Percentiles rank a stretch among this genome's conserved stretches.
Conservation (phyloP, 192 early-diverging fungal genomes). For the Entomortierella parvispora region DNA sequence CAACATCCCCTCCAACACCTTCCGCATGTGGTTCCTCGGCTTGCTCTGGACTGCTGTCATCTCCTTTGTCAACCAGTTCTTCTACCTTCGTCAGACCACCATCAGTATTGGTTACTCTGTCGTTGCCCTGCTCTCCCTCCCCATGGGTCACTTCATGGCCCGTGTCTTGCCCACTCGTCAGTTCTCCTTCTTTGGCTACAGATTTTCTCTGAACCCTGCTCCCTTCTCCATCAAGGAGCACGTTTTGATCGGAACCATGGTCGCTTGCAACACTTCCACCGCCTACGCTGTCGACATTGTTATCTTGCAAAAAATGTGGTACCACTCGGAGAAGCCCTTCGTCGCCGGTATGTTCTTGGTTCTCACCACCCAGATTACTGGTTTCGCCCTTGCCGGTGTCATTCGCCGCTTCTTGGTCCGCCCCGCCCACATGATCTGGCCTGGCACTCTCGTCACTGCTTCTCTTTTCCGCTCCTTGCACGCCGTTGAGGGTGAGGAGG, state of each 20-base stretch:
- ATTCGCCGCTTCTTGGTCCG: too few relatives aligned
- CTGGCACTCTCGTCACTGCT: too few relatives aligned
- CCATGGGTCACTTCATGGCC: slow-evolving; percentile 22
- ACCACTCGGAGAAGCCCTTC: slow-evolving; percentile 58
- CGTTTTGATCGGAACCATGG: too few relatives aligned
- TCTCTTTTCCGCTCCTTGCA: neutral
- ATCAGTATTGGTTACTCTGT: slow-evolving; percentile 45
- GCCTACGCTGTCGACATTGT: slow-evolving; percentile 61
- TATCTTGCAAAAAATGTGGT: slow-evolving; percentile 66
- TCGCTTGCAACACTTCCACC: too few relatives aligned
- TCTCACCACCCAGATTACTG: too few relatives aligned
- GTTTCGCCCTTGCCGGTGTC: too few relatives aligned
- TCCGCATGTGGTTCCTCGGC: slow-evolving; percentile 33
- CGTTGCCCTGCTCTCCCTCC: slow-evolving; percentile 49
- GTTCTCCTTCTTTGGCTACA: neutral
- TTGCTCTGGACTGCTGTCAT: slow-evolving; percentile 36
- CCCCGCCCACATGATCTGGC: too few relatives aligned
- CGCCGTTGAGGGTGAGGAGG: slow-evolving; percentile 2
- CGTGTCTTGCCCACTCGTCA: slow-evolving; percentile 20
- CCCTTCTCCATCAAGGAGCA: slow-evolving; percentile 78
- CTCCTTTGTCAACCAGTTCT: slow-evolving; percentile 56
- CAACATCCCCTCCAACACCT: slow-evolving; percentile 44
- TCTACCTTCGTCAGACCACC: slow-evolving; percentile 52
- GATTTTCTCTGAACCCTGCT: slow-evolving; percentile 72
- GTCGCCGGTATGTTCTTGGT: slow-evolving; percentile 54